Evolutionary conservation across 306 rosid genomes (phyloP).

Genomic region (Astragalus membranaceus): DNA sequence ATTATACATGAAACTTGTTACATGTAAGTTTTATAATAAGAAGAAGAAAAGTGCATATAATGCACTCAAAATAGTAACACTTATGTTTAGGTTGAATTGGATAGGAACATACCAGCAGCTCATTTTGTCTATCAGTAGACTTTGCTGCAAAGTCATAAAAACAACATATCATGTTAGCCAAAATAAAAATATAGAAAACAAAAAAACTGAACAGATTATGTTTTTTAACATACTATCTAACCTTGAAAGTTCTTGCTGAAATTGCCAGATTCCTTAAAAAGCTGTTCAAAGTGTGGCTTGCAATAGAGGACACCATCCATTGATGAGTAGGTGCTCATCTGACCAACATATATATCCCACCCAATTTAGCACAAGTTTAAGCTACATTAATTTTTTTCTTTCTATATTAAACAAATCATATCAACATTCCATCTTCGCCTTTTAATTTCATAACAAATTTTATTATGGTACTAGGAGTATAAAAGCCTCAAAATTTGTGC

Average conservation of each 20-base stretch:
- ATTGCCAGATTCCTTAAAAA: slow-evolving; percentile 97
- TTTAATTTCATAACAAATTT: not conserved
- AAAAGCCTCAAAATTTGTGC: not conserved
- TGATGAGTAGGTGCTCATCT: slow-evolving; percentile 96
- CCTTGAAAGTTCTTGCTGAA: slow-evolving; percentile 94
- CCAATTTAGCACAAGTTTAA: not conserved
- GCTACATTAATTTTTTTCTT: not conserved
- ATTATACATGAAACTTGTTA: not conserved
- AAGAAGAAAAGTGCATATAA: not conserved
- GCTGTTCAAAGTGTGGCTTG: slow-evolving; percentile 91
- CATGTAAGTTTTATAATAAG: not conserved
- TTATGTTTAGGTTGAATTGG: slow-evolving; percentile 21
- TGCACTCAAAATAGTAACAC: slow-evolving; percentile 9
- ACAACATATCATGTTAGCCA: slow-evolving; percentile 23
- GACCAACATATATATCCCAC: not conserved
- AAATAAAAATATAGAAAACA: not conserved
- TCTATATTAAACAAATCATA: not conserved
- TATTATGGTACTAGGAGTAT: not conserved
- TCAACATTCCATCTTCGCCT: not conserved
- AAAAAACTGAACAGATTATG: not conserved
- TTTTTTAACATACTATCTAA: not conserved
- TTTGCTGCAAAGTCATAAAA: slow-evolving; percentile 41
- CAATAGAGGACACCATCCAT: slow-evolving; percentile 97
- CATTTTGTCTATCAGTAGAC: slow-evolving; percentile 56
- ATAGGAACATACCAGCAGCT: slow-evolving; percentile 37